A percentile compares a stretch with the other conserved stretches of the same genome.
Evolutionary conservation across 106 monocot genomes (phyloP).

Genomic region (Phalaenopsis equestris): DNA sequence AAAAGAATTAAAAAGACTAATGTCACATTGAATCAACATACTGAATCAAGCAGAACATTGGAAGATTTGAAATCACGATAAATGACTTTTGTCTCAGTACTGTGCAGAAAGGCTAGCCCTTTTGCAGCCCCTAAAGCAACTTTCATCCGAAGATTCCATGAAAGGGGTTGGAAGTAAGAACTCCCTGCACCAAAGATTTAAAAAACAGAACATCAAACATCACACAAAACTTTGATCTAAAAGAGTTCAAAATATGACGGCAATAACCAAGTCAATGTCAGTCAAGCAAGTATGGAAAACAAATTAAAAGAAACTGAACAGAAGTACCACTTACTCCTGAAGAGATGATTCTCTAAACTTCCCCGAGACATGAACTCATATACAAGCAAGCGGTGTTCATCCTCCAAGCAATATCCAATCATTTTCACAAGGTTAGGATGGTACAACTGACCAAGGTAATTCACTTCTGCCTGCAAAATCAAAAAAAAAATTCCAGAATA

Average conservation of each 20-base stretch:
- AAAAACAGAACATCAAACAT: not conserved
- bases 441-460: slow-evolving; percentile 12
- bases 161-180: slow-evolving; percentile 6
- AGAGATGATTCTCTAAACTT: slow-evolving; percentile 14
- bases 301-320: not conserved
- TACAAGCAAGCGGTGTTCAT: slow-evolving; percentile 9
- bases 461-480: slow-evolving; percentile 7
- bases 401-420: slow-evolving; percentile 12
- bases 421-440: slow-evolving; percentile 10
- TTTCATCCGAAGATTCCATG: slow-evolving; percentile 10
- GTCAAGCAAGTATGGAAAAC: not conserved
- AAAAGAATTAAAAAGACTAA: not conserved
- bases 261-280: not conserved
- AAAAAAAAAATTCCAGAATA: not conserved
- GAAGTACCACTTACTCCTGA: slow-evolving; percentile 4
- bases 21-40: not conserved
- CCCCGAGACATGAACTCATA: slow-evolving; percentile 11
- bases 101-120: slow-evolving; percentile 11
- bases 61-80: slow-evolving; percentile 10
- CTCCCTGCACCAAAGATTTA: slow-evolving; percentile 2
- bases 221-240: not conserved
- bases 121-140: slow-evolving; percentile 12
- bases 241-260: not conserved
- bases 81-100: slow-evolving; percentile 9
- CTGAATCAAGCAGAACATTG: slow-evolving; percentile 10